Base-by-base conservation (phyloP, 768 basidiomycete species). In the Tricholoma saponaceum region DNA sequence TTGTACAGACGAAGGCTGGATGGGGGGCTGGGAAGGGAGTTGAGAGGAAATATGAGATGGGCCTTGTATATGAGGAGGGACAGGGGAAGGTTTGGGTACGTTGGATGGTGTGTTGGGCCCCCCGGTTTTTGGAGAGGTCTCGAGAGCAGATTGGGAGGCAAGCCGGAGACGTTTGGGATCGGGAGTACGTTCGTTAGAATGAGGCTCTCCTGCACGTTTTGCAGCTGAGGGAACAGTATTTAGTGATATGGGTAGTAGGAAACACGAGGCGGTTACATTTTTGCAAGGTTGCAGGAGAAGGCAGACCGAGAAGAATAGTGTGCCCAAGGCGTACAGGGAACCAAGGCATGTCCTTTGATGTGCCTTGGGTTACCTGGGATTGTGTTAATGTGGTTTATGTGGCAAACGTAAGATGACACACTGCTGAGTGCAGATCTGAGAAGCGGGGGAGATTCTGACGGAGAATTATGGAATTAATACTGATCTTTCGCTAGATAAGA, bases 401-500 rank as follows among this genome's bases (percentile, higher is more conserved):
- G n/a, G 4, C 4, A 22, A 46, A 25, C 16, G 46, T 26, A 18
- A 35, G 46, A 22, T 58, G 18, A 72, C 79, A 41, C 66, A 84
- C 85, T 20, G 74, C 68, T 22, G 74, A 64, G 56, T 84, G 77
- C 18, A 89, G 69, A 32, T 86, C 79, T 30, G 77, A 58, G 52
- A 85, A 80, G 22, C 74, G 76, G 4, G 77, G 73, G 49, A 84
- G 69, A 25, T 76, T 75, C 5, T 69, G 64, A 22, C 69, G 69
- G 0, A 84, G 66, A 46, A 72, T 72, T 10, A 90, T 80, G 10
- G 78, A 70, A 60, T 76, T 86, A 51, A 82, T 73, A 57, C 79
- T 70, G 50, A 89, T 86, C 51, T 82, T 80, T 61, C 87, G 76
- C 88, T 90, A 56, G 5, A 54, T 56, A 39, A 18, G 18, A 35